Evolutionary conservation across 1,139 yeast genomes (phyloP).

Genomic region (Arxiozyma bovina): DNA sequence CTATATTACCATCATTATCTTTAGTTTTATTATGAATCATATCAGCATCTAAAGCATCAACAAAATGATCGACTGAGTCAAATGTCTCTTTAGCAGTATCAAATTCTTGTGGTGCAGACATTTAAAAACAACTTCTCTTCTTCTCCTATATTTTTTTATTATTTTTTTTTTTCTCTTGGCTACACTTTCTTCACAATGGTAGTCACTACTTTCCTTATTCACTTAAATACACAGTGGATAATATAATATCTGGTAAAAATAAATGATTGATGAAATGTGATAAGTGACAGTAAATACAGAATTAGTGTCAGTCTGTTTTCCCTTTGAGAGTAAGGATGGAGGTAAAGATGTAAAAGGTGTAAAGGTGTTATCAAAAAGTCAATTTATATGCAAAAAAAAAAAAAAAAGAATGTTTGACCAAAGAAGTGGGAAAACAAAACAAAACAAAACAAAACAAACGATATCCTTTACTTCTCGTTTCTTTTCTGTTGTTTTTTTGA

Average conservation of each 20-base stretch:
- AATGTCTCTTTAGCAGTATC: slow-evolving; percentile 16
- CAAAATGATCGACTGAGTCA: slow-evolving; percentile 13
- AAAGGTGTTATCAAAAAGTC: not conserved
- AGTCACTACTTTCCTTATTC: too few relatives aligned
- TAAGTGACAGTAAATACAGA: not conserved
- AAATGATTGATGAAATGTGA: too few relatives aligned
- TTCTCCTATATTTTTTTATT: too few relatives aligned
- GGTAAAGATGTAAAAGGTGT: not conserved
- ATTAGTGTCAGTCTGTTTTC: not conserved
- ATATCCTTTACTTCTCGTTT: too few relatives aligned
- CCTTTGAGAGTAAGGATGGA: not conserved
- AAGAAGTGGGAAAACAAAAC: too few relatives aligned
- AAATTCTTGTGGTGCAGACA: slow-evolving; percentile 12
- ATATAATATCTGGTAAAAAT: too few relatives aligned
- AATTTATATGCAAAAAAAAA: not conserved
- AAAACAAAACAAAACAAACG: too few relatives aligned
- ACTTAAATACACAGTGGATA: too few relatives aligned
- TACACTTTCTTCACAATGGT: too few relatives aligned
- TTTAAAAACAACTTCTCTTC: not conserved
- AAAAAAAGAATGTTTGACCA: too few relatives aligned
- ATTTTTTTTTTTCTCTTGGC: too few relatives aligned
- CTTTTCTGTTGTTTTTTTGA: too few relatives aligned
- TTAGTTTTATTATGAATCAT: not conserved
- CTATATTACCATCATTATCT: not conserved
- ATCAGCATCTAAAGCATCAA: slow-evolving; percentile 11